Percentiles rank a stretch among this genome's conserved stretches.
These are phyloP conservation scores for Fonsecaea pedrosoi DNA, from an alignment of 2,329 filamentous ascomycete species.

Conservation along the genomic window DNA sequence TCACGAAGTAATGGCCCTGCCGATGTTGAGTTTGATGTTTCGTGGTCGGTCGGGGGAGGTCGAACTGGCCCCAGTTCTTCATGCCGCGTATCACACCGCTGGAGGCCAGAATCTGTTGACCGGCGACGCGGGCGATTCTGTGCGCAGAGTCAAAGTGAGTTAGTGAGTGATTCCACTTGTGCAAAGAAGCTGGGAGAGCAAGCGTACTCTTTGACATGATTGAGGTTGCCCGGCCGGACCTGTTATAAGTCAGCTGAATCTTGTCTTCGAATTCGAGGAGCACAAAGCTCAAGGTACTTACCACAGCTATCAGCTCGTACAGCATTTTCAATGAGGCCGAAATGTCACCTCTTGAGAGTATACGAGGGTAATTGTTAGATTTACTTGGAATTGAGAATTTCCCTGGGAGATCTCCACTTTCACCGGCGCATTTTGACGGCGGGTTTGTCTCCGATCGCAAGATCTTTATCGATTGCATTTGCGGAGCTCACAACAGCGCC, in stretches of 20 bases:
- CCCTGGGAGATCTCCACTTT: constrained; percentile 12
- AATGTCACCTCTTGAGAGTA: constrained; percentile 6
- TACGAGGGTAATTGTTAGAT: not conserved
- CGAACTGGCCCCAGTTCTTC: constrained; percentile 93
- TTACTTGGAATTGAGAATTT: constrained; percentile 17
- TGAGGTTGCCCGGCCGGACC: constrained; percentile 89
- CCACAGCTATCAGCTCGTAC: constrained; percentile 96
- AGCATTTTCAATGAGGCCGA: constrained; percentile 68
- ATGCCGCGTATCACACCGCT: constrained; percentile 85
- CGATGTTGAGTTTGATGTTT: constrained; percentile 84
- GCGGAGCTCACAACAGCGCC: constrained; percentile 20
- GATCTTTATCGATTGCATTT: constrained; percentile 10
- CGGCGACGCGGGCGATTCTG: constrained; percentile 34
- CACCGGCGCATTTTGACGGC: constrained; percentile 11
- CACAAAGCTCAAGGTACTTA: constrained; percentile 56
- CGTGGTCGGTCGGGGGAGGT: constrained; percentile 78
- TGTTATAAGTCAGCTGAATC: constrained; percentile 50
- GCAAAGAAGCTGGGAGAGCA: not conserved
- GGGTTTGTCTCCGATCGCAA: constrained; percentile 16
- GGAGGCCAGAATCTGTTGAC: constrained; percentile 31
- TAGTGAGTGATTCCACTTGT: constrained; percentile 10
- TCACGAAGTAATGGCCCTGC: constrained; percentile 93
- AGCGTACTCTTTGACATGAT: constrained; percentile 92
- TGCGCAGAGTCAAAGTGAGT: not conserved
- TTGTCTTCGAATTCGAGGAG: not conserved